These are phyloP conservation scores for Actinomortierella ambigua DNA, from an alignment of 371 early-diverging fungal species.

Conservation along the genomic window DNA sequence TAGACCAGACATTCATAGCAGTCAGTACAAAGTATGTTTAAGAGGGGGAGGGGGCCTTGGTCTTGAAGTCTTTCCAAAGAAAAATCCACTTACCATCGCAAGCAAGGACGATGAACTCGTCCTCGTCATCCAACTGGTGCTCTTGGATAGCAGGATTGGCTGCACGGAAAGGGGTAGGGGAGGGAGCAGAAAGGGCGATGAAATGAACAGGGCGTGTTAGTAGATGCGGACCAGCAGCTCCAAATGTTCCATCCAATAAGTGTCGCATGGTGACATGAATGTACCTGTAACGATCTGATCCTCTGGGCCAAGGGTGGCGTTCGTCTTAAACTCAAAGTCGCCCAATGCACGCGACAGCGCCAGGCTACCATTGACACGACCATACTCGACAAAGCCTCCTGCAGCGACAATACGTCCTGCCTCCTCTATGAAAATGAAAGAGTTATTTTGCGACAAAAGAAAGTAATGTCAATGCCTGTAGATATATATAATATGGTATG, in stretches of 20 bases:
- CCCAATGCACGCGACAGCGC: constrained; percentile 96
- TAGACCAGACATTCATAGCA: background rate
- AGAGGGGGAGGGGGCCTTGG: too few species aligned
- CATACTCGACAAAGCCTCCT: constrained; percentile 95
- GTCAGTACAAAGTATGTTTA: too few species aligned
- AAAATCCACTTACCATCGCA: constrained; percentile 82
- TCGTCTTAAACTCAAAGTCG: constrained; percentile 95
- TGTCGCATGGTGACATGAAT: background rate
- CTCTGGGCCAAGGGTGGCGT: constrained; percentile 72
- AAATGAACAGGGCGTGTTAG: background rate
- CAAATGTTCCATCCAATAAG: background rate
- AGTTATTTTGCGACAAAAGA: too few species aligned
- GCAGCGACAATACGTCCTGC: constrained; percentile 80
- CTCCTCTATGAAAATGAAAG: constrained; percentile 58
- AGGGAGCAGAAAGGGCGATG: background rate
- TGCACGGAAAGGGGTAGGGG: constrained; percentile 13
- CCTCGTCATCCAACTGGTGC: constrained; percentile 64
- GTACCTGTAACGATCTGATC: constrained; percentile 88
- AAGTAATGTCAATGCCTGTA: too few species aligned
- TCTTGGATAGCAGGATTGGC: constrained; percentile 85
- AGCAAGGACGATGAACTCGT: constrained; percentile 94
- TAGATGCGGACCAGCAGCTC: too few species aligned
- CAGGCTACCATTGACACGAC: constrained; percentile 96
- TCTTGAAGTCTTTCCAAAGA: too few species aligned
- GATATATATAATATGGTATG: too few species aligned